Base-by-base conservation (phyloP, 2,329 filamentous ascomycete genomes). In the Sporothrix globosa region DNA sequence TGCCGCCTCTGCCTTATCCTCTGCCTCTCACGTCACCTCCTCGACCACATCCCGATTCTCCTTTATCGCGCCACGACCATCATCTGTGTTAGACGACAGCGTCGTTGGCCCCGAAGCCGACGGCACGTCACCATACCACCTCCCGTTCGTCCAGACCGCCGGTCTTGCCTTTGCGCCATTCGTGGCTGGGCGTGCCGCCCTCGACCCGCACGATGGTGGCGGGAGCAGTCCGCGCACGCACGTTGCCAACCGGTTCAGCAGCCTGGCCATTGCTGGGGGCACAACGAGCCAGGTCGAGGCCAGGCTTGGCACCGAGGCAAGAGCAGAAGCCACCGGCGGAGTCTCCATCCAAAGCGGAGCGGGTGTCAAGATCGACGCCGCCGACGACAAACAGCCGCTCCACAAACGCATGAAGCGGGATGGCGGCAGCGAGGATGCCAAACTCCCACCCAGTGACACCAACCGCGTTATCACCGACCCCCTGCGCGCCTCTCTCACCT, bases 401-500 rank as follows among this genome's bases (percentile, higher is more conserved):
- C 67, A 56, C 44, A 73, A 72, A 67, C 72, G 72, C 13, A 67
- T 72, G 21, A 70, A 66, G 39, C n/a, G 41, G 24, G 53, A 60
- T 5, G 17, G 17, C n/a, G 5, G 3, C 14, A 73, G 73, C 19
- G 78, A 81, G 77, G 80, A 10, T 81, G 80, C 14, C 75, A 76
- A 34, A 9, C 34, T 14, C 69, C 78, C 54, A 77, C 13, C 4
- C 10, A 17, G 27, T 9, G 58, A 2, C 39, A 39, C 67, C 2
- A 27, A 61, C 17, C 72, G 71, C 46, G 9, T 58, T 9, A 54
- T 86, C 39, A 79, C 82, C 68, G 86, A 88, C 69, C 85, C 86
- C 0, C 76, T 88, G 11, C 83, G 87, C 48, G 87, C 87, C 7
- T 83, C 87, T 2, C 80, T 90, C 68, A 90, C 88, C 1, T 91